Base-by-base conservation (phyloP, 306 rosid species). In the Vicia villosa region DNA sequence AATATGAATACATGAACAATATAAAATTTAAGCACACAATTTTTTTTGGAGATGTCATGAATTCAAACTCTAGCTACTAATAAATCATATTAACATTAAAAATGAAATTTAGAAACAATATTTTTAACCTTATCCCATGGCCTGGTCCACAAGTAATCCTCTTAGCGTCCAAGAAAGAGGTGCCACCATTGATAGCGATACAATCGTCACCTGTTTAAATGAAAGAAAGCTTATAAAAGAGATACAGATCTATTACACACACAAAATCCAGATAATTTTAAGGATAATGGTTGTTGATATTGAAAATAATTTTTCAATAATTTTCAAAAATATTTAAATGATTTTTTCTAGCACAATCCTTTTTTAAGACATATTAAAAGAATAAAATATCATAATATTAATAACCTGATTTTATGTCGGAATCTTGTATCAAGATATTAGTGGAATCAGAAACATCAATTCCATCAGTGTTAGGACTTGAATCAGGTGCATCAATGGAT, bases 381-480 rank as follows among this genome's bases (percentile, higher is more conserved):
- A 1, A 17, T 19, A 45, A n/a, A 16, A 50, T 17, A 17, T 3
- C 6, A 50, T 10, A 19, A 46, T n/a, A 19, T 22, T 2, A n/a
- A 11, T 50, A 81, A 84, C 84, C 82, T 0, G 82, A 46, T 56
- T 3, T 72, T 4, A 84, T 79, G 1, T 1, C 3, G 8, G 86
- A 76, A 34, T 77, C n/a, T 3, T 16, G 5, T 3, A 85, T 73
- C 13, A 6, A 3, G 1, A 85, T 10, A 19, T 82, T 66, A n/a
- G n/a, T 37, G 1, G 86, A 85, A 24, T 0, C 0, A 28, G 84
- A 2, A 11, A 85, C 50, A 8, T 79, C 79, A 47, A 85, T 22
- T 0, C 89, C 86, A 66, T 85, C 86, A 0, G 89, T 85, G 72
- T 85, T 85, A 3, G 86, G 86, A 14, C 89, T 82, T 0, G 63